These are phyloP conservation scores for Chernovozyma aurita DNA, from an alignment of 1,139 yeast genomes.

Conservation along the genomic window DNA sequence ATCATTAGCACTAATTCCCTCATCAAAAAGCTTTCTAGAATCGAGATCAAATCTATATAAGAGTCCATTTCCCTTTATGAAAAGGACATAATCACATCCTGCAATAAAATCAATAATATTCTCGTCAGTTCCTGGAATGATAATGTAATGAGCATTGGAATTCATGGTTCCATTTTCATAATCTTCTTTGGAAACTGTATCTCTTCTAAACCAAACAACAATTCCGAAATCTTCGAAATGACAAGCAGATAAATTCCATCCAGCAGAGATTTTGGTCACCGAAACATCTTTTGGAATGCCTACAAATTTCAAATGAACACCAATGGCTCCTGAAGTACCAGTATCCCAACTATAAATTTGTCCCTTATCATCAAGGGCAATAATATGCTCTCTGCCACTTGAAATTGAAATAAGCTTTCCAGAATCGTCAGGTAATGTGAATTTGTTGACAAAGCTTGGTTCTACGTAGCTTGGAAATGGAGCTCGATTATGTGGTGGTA, in stretches of 20 bases:
- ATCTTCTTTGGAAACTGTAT: constrained; percentile 21
- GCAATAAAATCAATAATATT: constrained; percentile 54
- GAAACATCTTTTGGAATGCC: constrained; percentile 9
- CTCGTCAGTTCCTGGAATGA: constrained; percentile 35
- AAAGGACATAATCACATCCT: constrained; percentile 49
- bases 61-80: constrained; percentile 41
- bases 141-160: constrained; percentile 33
- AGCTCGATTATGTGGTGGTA: constrained; percentile 17
- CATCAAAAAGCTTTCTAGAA: constrained; percentile 11
- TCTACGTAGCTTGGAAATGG: constrained; percentile 4
- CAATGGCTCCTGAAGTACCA: constrained; percentile 36
- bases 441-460: constrained; percentile 17
- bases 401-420: constrained; percentile 45
- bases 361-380: constrained; percentile 55
- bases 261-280: constrained; percentile 53
- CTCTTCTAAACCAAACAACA: constrained; percentile 55
- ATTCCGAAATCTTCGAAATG: constrained; percentile 50
- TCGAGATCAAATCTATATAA: constrained; percentile 39
- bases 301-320: constrained; percentile 44
- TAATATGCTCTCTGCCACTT: constrained; percentile 63
- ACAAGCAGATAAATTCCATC: constrained; percentile 64
- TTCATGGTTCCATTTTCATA: constrained; percentile 15
- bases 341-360: constrained; percentile 64
- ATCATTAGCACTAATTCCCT: constrained; percentile 6
- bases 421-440: constrained; percentile 20